phyloP scores from a whole-genome alignment of 495 filamentous ascomycete genomes.

The Symbiotaphrina buchneri region DNA sequence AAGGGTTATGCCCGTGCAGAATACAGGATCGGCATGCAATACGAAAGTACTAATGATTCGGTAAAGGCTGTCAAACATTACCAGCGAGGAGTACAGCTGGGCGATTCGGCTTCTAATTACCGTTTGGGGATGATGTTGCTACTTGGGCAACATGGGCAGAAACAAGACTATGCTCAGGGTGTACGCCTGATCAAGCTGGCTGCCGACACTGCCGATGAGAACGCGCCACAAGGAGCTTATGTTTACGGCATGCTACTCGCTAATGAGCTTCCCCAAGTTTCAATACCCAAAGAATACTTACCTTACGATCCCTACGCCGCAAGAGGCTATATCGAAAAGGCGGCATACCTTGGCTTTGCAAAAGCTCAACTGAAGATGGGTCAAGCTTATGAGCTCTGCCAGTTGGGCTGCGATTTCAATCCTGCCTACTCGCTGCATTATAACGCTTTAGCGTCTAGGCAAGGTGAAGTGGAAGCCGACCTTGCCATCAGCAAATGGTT shows the following conservation, averaged over 20 bases:
- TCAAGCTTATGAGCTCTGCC: conserved; percentile 81
- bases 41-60: conserved; percentile 78
- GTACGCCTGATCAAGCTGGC: conserved; percentile 63
- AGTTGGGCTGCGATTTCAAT: conserved; percentile 86
- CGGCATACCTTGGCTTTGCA: conserved; percentile 86
- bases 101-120: conserved; percentile 87
- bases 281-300: conserved; percentile 49
- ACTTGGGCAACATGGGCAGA: conserved; percentile 76
- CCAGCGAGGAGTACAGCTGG: conserved; percentile 45
- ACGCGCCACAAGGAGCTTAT: conserved; percentile 92
- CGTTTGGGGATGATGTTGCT: conserved; percentile 95
- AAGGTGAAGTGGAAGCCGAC: conserved; percentile 76
- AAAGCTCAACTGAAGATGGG: conserved; percentile 98
- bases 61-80: conserved; percentile 83
- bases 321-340: conserved; percentile 81
- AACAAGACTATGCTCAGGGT: conserved; percentile 54
- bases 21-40: conserved; percentile 97
- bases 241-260: conserved; percentile 91
- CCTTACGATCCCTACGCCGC: conserved; percentile 55
- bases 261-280: conserved; percentile 71
- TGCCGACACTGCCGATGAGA: conserved; percentile 81
- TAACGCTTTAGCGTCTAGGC: conserved; percentile 77
- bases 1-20: conserved; percentile 85
- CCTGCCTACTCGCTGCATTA: conserved; percentile 85
- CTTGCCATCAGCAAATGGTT: conserved; percentile 99